Evolutionary conservation across 2,329 filamentous ascomycete species (phyloP), one percentile per base, ranked within the genome.

Genomic region (Lasiodiplodia gonubiensis): DNA sequence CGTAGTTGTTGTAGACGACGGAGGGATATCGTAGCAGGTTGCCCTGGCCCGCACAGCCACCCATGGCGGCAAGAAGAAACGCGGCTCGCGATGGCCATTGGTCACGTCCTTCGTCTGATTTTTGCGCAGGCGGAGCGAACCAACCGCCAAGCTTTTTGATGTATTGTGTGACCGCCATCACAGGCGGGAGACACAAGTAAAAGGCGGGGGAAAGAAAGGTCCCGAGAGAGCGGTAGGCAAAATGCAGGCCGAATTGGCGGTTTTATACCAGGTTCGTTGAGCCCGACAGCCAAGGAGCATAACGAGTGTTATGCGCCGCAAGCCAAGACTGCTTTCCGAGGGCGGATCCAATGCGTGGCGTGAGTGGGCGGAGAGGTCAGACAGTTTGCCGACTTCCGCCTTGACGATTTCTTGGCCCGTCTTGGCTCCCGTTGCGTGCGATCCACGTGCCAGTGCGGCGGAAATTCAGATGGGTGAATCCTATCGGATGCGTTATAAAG

Each of bases 1-100:
- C 86, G 67, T 86, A 81, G 73, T 88, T 88, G 77, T 87, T 88
- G 80, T 86, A 88, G 2, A 87, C 81, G 48, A 86, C 83, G 0
- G 85, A 87, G 2, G 86, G 86, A 68, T 87, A 88, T 33, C 86
- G 81, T 23, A 88, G 79, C 27, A 88, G 78, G 71, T 88, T 88
- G 33, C 86, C 86, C 77, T 86, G 85, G 57, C 86, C 86, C 1
- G 84, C 85, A 70, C 84, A 86, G 61, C 86, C 86, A 52, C 86
- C 85, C 85, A 87, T 87, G 2, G 85, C 83, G 21, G 86, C 85
- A 30, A 88, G 82, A 6, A 88, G 77, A 73, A 87, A 88, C 14
- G 85, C 81, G 2, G 84, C 78, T 46, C 85, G 78, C 1, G 84
- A 86, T 1, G 84, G 83, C 85, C 85, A 88, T 70, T 86, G 83